A percentile compares a stretch with the other conserved stretches of the same genome.
These are phyloP conservation scores for Candida smagusa DNA, from an alignment of 1,139 yeast genomes.

Conservation along the genomic window DNA sequence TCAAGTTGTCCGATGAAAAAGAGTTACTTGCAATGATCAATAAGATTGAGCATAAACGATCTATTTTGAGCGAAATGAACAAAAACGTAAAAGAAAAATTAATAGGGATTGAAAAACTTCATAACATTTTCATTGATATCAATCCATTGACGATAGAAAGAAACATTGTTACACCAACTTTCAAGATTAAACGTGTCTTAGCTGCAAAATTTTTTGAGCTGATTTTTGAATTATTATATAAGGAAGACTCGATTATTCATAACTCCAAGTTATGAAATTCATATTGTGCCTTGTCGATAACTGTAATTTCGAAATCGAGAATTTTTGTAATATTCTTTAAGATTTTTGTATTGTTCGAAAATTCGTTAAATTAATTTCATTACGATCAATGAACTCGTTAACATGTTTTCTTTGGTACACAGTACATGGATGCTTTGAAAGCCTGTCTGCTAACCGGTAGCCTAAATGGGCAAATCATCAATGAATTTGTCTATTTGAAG, in stretches of 20 bases:
- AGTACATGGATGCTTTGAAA: too few relatives aligned
- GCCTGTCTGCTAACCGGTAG: too few relatives aligned
- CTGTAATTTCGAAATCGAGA: conserved; percentile 4
- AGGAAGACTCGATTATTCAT: conserved; percentile 8
- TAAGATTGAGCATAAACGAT: conserved; percentile 21
- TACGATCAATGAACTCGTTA: too few relatives aligned
- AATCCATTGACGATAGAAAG: conserved; percentile 41
- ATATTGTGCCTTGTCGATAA: conserved; percentile 10
- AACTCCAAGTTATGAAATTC: background rate
- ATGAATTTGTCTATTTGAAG: too few relatives aligned
- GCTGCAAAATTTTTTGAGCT: conserved; percentile 30
- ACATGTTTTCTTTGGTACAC: too few relatives aligned
- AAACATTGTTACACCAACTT: conserved; percentile 41
- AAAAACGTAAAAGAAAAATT: conserved; percentile 21
- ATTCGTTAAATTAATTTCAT: too few relatives aligned
- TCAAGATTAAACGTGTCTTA: conserved; percentile 37
- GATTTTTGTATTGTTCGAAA: too few relatives aligned
- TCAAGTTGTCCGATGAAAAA: conserved; percentile 13
- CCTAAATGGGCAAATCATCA: too few relatives aligned
- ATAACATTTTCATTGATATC: conserved; percentile 30
- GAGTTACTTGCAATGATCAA: conserved; percentile 25
- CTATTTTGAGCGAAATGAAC: conserved; percentile 28
- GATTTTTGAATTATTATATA: conserved; percentile 13
- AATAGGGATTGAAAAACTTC: conserved; percentile 37
- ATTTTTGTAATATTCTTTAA: too few relatives aligned